A percentile compares a stretch with the other conserved stretches of the same genome.
Conservation (phyloP, 2,329 filamentous ascomycete species). For the Emmonsiellopsis sp. region DNA sequence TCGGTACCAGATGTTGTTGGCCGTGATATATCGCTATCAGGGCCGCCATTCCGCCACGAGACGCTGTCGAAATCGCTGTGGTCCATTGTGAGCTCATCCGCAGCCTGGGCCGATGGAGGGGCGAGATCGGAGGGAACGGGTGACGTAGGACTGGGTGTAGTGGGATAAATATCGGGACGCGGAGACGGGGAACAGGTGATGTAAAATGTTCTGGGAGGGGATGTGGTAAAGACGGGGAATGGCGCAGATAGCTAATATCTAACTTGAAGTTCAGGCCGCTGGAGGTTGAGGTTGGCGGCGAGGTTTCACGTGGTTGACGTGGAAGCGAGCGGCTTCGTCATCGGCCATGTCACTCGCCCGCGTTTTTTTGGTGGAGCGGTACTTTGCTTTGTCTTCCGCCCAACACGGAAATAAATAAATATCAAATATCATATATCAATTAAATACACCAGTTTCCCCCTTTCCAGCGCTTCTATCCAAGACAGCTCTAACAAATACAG, state of each 20-base stretch:
- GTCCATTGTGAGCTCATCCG: conserved; percentile 26
- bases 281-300: not conserved
- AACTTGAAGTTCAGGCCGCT: not conserved
- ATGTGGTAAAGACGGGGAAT: too few species aligned
- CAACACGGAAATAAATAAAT: not conserved
- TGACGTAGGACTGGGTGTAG: not conserved
- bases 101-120: not conserved
- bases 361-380: not conserved
- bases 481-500: too few species aligned
- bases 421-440: not conserved
- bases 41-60: conserved; percentile 63
- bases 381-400: not conserved
- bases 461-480: too few species aligned
- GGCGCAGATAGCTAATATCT: too few species aligned
- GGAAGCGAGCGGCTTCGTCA: not conserved
- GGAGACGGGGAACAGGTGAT: not conserved
- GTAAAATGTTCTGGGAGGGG: too few species aligned
- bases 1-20: conserved; percentile 34
- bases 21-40: conserved; percentile 37
- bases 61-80: conserved; percentile 71
- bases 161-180: not conserved
- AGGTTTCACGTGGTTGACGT: not conserved
- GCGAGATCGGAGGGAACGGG: not conserved
- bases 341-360: not conserved
- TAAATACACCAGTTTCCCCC: too few species aligned